Evolutionary conservation across 78 protist genomes (phyloP).

Genomic region (Paulinella micropora): DNA sequence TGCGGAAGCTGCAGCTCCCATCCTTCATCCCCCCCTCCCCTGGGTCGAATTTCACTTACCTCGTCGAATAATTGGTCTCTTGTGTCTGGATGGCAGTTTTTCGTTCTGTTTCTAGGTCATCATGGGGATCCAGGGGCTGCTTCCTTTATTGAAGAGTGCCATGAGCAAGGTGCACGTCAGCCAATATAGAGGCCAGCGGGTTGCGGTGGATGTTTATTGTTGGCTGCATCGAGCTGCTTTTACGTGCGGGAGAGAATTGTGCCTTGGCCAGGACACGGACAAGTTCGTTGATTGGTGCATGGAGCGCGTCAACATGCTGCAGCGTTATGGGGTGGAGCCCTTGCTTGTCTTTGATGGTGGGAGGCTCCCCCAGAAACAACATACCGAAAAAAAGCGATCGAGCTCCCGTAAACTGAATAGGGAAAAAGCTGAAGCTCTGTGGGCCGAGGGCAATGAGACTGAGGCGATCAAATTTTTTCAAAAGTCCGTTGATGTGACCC

Average conservation of each 20-base stretch:
- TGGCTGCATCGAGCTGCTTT: conserved; percentile 57
- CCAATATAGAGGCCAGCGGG: conserved; percentile 35
- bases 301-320: conserved; percentile 36
- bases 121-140: conserved; percentile 74
- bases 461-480: conserved; percentile 31
- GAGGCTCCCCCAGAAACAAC: conserved; percentile 52
- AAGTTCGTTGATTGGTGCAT: conserved; percentile 27
- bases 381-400: conserved; percentile 40
- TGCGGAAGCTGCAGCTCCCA: too few species aligned
- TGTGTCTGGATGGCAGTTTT: too few species aligned
- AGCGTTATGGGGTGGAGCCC: conserved; percentile 42
- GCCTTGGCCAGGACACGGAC: conserved; percentile 31
- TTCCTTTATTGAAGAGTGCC: conserved; percentile 33
- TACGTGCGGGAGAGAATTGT: conserved; percentile 58
- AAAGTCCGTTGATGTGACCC: conserved; percentile 56
- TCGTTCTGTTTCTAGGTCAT: too few species aligned
- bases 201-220: conserved; percentile 62
- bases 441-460: conserved; percentile 21
- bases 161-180: conserved; percentile 34
- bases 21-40: too few species aligned
- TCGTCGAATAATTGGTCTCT: too few species aligned
- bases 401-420: background rate
- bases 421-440: background rate
- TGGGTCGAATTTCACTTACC: too few species aligned
- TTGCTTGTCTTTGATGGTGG: conserved; percentile 75